Conservation (phyloP, 2,329 filamentous ascomycete genomes). For the Fusarium sp. region DNA sequence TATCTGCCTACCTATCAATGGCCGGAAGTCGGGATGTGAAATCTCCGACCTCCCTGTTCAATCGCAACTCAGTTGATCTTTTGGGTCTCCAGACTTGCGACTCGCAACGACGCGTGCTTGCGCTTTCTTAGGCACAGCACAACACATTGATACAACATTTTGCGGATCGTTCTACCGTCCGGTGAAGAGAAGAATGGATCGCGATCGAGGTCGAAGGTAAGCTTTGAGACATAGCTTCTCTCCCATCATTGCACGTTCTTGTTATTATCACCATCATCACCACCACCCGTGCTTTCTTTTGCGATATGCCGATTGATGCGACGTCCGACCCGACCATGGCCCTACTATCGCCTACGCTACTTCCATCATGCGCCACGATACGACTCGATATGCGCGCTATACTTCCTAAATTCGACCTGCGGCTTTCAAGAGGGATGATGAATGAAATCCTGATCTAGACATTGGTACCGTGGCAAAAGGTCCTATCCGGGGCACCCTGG, state of each 20-base stretch:
- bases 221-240: slow-evolving; percentile 31
- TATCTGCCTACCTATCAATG: slow-evolving; percentile 33
- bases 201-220: slow-evolving; percentile 56
- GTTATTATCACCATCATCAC: slow-evolving; percentile 13
- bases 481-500: background rate
- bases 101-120: slow-evolving; percentile 43
- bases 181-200: slow-evolving; percentile 49
- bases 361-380: background rate
- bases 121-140: slow-evolving; percentile 27
- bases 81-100: slow-evolving; percentile 31
- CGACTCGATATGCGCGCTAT: background rate
- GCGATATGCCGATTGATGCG: slow-evolving; percentile 22
- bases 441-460: background rate
- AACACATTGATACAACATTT: slow-evolving; percentile 19
- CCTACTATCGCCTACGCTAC: background rate
- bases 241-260: slow-evolving; percentile 2
- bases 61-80: slow-evolving; percentile 15
- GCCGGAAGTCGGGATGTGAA: slow-evolving; percentile 37
- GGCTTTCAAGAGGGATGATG: background rate
- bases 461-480: background rate
- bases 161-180: background rate
- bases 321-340: background rate
- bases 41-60: slow-evolving; percentile 40
- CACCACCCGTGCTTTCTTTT: slow-evolving; percentile 19
- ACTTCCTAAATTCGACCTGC: background rate